A percentile compares a stretch with the other conserved stretches of the same genome.
phyloP scores from a whole-genome alignment of 805 yeast genomes.

The Kodamaea jinghongensis region DNA sequence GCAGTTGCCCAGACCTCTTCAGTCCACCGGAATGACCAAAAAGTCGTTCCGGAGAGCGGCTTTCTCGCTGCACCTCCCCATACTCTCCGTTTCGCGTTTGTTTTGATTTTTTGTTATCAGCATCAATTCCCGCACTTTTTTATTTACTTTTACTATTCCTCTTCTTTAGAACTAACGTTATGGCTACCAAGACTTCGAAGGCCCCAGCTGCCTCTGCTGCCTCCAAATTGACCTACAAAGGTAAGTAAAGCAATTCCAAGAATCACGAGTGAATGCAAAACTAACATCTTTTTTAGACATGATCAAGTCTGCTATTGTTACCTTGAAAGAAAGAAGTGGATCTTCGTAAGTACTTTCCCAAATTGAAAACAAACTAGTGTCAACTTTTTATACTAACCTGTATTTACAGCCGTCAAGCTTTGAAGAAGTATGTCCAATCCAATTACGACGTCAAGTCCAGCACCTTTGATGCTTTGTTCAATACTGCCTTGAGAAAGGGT shows the following conservation, averaged over 20 bases:
- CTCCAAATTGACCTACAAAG: conserved; percentile 45
- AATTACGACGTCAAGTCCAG: conserved; percentile 56
- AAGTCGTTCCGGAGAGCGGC: too few relatives aligned
- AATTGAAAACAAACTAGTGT: too few relatives aligned
- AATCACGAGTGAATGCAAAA: too few relatives aligned
- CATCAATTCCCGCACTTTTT: conserved; percentile 4
- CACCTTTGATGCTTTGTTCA: conserved; percentile 74
- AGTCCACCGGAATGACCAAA: too few relatives aligned
- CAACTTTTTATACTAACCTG: conserved; percentile 17
- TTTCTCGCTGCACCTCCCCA: too few relatives aligned
- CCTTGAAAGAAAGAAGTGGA: conserved; percentile 79
- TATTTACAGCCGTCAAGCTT: conserved; percentile 68
- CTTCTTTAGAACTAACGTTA: conserved; percentile 12
- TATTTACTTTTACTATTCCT: conserved; percentile 1
- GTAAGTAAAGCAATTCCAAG: too few relatives aligned
- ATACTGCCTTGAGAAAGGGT: conserved; percentile 75
- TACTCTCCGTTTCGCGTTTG: background rate
- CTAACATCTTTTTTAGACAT: too few relatives aligned
- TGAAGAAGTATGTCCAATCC: conserved; percentile 76
- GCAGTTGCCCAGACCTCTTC: too few relatives aligned
- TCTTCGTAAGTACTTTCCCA: conserved; percentile 50
- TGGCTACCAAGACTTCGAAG: conserved; percentile 33
- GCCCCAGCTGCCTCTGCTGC: conserved; percentile 18
- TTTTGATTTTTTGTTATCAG: conserved; percentile 2
- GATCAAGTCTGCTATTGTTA: conserved; percentile 64